Base-by-base conservation (phyloP, 805 yeast genomes). In the Nakazawaea anatomiae region DNA sequence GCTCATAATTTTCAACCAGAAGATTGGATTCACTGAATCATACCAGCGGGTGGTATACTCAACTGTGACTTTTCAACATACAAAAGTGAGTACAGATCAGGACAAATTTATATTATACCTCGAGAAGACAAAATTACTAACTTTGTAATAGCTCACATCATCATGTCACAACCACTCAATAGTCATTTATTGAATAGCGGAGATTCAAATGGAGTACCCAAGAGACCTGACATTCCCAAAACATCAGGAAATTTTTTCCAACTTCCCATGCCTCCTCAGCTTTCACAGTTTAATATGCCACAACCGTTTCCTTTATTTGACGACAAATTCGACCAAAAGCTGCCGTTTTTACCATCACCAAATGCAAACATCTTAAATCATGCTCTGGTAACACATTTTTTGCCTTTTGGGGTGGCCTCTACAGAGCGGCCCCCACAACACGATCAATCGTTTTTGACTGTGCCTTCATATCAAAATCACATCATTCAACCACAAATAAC, bases 181-280 rank as follows among this genome's bases (percentile, higher is more conserved):
- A 28, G 44, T 14, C 29, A 25, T 9, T n/a, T 42, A 9, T 9
- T 25, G 30, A 42, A 42, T 30, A 18, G 35, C 9, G 29, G n/a
- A 30, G 44, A 30, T 8, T 8, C 28, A 10, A 30, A 42, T 10
- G 48, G 44, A 35, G 14, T 43, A 14, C 50, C 14, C 39, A 50
- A 44, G 9, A 42, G 42, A 30, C 44, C 49, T 38, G 54, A 42
- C 10, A 48, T 48, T 55, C 52, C 46, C 11, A 18, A 36, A 32
- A 40, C 51, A 28, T 42, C 51, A 11, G 38, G 44, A 12, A 42
- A 31, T 39, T 48, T 48, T 38, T 29, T 48, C 35, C 47, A 48
- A 25, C 30, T 48, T 4, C 51, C 51, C 12, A 12, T 34, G 31
- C 51, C 51, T 14, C 40, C 18, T 10, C 46, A 43, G 32, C 46